Evolutionary conservation across 2,329 filamentous ascomycete genomes (phyloP).

Genomic region (Colletotrichum simmondsii): DNA sequence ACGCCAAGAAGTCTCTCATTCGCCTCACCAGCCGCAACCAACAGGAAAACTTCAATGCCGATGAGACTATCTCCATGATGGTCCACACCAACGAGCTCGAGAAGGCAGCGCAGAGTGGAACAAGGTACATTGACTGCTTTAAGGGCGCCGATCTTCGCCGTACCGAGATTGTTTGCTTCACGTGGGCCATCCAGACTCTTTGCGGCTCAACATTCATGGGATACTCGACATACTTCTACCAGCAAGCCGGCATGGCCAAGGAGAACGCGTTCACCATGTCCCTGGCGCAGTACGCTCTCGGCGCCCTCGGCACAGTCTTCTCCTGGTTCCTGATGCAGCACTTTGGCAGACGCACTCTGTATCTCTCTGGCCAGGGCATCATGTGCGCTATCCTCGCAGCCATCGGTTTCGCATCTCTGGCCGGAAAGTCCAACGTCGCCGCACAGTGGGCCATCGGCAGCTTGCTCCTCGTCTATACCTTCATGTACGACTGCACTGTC

Average conservation of each 20-base stretch:
- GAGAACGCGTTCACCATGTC: conserved; percentile 52
- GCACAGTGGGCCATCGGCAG: conserved; percentile 61
- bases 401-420: conserved; percentile 56
- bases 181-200: conserved; percentile 53
- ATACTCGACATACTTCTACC: conserved; percentile 53
- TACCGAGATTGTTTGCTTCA: conserved; percentile 54
- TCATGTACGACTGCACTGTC: conserved; percentile 57
- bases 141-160: conserved; percentile 56
- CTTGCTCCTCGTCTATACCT: conserved; percentile 55
- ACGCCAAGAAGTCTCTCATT: conserved; percentile 50
- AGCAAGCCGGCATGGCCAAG: conserved; percentile 52
- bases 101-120: conserved; percentile 51
- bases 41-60: conserved; percentile 46
- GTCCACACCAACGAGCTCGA: conserved; percentile 62
- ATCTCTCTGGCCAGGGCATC: conserved; percentile 52
- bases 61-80: conserved; percentile 62
- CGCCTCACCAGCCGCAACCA: conserved; percentile 49
- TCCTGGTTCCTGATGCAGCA: conserved; percentile 57
- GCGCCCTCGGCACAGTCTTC: conserved; percentile 54
- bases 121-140: conserved; percentile 59
- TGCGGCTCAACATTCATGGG: conserved; percentile 51
- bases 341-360: conserved; percentile 57
- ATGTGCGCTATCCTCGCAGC: conserved; percentile 52
- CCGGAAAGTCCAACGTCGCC: conserved; percentile 54
- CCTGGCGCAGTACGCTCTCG: conserved; percentile 55